A percentile compares a stretch with the other conserved stretches of the same genome.
Conservation (phyloP, 176 grass and related monocot genomes). For the Triticum urartu region DNA sequence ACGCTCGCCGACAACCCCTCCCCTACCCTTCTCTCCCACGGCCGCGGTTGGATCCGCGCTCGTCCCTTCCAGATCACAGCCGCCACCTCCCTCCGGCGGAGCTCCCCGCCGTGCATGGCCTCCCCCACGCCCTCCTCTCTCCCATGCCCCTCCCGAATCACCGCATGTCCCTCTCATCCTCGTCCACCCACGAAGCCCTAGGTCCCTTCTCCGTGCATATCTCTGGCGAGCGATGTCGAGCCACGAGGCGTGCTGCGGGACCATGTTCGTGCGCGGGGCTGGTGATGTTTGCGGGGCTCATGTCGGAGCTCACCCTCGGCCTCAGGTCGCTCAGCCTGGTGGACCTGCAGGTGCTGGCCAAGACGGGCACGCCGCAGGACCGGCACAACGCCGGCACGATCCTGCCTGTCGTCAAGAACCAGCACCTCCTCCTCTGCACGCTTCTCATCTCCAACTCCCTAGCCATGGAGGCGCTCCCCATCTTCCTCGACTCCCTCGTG, state of each 20-base stretch:
- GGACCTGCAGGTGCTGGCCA: conserved; percentile 90
- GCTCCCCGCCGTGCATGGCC: too few relatives aligned
- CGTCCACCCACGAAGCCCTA: too few relatives aligned
- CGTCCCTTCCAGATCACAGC: too few relatives aligned
- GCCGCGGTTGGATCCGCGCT: too few relatives aligned
- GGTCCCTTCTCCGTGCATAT: too few relatives aligned
- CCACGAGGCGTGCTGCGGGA: conserved; percentile 68
- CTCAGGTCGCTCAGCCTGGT: conserved; percentile 99
- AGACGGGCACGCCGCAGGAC: conserved; percentile 69
- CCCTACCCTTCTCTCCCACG: too few relatives aligned
- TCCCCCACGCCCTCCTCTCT: too few relatives aligned
- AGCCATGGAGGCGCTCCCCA: conserved; percentile 99
- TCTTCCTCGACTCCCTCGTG: conserved; percentile 84
- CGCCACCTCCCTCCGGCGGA: too few relatives aligned
- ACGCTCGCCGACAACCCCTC: too few relatives aligned
- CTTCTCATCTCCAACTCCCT: conserved; percentile 98
- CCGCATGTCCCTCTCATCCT: too few relatives aligned
- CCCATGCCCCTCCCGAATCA: too few relatives aligned
- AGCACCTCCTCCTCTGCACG: conserved; percentile 95
- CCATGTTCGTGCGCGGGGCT: conserved; percentile 55
- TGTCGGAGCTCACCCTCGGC: conserved; percentile 94
- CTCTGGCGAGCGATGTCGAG: conserved; percentile 26
- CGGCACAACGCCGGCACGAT: conserved; percentile 66
- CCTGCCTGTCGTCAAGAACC: conserved; percentile 95
- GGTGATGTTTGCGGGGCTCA: conserved; percentile 88